Conservation (phyloP, 1,284 basidiomycete species). For the Pseudozyma thailandica region DNA sequence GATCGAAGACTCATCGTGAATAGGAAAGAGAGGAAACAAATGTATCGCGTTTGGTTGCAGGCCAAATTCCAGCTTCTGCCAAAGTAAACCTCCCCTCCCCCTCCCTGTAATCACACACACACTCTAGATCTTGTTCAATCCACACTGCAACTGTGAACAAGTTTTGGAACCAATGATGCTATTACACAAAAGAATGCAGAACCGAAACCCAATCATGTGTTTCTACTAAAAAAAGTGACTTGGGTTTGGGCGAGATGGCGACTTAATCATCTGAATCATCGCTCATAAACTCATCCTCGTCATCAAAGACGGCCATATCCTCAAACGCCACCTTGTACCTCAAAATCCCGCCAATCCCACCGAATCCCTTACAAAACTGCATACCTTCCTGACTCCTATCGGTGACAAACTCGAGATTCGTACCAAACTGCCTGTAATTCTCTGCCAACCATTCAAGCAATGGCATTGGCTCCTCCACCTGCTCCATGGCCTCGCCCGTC, state of each 20-base stretch:
- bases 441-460: conserved; percentile 90
- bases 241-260: too few species aligned
- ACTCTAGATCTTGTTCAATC: too few species aligned
- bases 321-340: conserved; percentile 71
- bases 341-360: conserved; percentile 93
- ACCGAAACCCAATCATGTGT: too few species aligned
- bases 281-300: conserved; percentile 67
- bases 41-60: conserved; percentile 66
- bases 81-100: neutral
- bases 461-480: conserved; percentile 69
- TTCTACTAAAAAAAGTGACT: too few species aligned
- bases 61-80: conserved; percentile 54
- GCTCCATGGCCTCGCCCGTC: conserved; percentile 95
- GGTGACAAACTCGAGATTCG: conserved; percentile 78
- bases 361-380: conserved; percentile 98
- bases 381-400: conserved; percentile 88
- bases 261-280: conserved; percentile 60
- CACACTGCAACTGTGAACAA: too few species aligned
- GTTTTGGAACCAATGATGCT: too few species aligned
- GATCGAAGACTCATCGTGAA: conserved; percentile 65
- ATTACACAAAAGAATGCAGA: too few species aligned
- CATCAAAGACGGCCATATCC: conserved; percentile 64
- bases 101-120: neutral
- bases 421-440: conserved; percentile 97
- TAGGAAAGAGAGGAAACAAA: conserved; percentile 64